A percentile compares a stretch with the other conserved stretches of the same genome.
These are phyloP conservation scores for Dalbergia cultrata DNA, from an alignment of 306 rosid species.

Conservation along the genomic window DNA sequence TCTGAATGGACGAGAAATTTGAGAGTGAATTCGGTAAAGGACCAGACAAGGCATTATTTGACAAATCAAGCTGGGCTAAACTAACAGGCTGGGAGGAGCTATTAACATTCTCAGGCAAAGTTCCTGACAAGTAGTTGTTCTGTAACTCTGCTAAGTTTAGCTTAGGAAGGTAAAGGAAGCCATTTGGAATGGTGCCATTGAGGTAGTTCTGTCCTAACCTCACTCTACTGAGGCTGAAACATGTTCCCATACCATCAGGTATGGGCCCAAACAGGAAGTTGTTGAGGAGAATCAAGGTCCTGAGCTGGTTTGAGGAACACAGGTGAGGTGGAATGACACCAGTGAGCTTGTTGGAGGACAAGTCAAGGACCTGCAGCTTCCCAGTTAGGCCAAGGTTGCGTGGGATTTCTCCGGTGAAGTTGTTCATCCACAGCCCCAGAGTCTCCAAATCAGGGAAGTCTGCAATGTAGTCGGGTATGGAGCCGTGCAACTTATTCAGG, in stretches of 20 bases:
- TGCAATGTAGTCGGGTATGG: slow-evolving; percentile 80
- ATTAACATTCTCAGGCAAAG: slow-evolving; percentile 68
- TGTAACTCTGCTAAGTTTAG: slow-evolving; percentile 76
- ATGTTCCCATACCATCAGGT: slow-evolving; percentile 73
- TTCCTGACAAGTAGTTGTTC: slow-evolving; percentile 76
- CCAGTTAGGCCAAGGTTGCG: slow-evolving; percentile 74
- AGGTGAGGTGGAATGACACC: slow-evolving; percentile 75
- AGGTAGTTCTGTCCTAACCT: slow-evolving; percentile 80
- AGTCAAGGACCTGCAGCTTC: slow-evolving; percentile 75
- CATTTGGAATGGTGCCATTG: slow-evolving; percentile 85
- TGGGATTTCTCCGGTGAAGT: slow-evolving; percentile 87
- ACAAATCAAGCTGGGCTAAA: slow-evolving; percentile 74
- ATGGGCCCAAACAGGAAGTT: slow-evolving; percentile 87
- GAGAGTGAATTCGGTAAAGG: slow-evolving; percentile 71
- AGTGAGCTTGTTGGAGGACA: slow-evolving; percentile 91
- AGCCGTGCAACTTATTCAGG: slow-evolving; percentile 84
- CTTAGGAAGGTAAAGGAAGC: slow-evolving; percentile 78
- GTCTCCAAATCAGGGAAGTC: slow-evolving; percentile 70
- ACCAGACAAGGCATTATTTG: slow-evolving; percentile 81
- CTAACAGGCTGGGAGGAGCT: slow-evolving; percentile 59
- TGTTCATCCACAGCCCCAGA: slow-evolving; percentile 83
- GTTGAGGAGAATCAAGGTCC: slow-evolving; percentile 70
- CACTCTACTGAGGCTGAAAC: slow-evolving; percentile 75
- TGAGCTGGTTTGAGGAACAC: slow-evolving; percentile 74
- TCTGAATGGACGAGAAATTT: slow-evolving; percentile 72